Conservation (phyloP, 768 basidiomycete species). For the Boletus subparvulus region DNA sequence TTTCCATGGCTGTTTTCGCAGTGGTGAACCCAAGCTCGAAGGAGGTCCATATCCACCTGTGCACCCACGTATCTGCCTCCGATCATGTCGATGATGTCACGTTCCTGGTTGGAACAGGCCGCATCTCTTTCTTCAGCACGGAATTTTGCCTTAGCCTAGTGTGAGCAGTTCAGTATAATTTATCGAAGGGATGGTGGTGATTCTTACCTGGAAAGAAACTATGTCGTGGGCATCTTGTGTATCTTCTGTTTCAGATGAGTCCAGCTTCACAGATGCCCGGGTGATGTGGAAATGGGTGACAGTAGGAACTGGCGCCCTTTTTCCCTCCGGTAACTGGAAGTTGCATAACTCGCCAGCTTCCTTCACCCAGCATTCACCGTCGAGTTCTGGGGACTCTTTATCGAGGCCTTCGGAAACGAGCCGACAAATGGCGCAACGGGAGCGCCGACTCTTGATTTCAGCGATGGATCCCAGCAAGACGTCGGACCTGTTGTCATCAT, state of each 20-base stretch:
- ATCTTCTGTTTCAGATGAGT: no score
- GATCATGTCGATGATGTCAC: not conserved
- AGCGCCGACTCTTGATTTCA: conserved; percentile 12
- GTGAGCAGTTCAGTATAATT: no score
- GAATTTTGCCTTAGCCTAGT: no score
- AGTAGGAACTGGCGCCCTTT: not conserved
- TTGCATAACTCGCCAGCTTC: conserved; percentile 4
- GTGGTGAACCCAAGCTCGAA: conserved; percentile 11
- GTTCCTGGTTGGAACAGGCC: not conserved
- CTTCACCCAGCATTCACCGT: conserved; percentile 1
- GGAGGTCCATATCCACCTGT: not conserved
- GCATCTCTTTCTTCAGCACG: no score
- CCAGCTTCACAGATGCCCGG: not conserved
- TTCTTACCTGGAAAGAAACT: conserved; percentile 7
- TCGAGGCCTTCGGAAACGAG: conserved; percentile 10
- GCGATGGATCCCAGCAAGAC: conserved; percentile 8
- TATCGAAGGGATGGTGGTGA: no score
- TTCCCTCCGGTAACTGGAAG: conserved; percentile 1
- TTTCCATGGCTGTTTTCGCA: conserved; percentile 15
- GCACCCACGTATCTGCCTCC: conserved; percentile 11
- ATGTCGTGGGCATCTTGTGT: no score
- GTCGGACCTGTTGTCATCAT: not conserved
- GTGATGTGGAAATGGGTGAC: conserved; percentile 17
- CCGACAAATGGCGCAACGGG: conserved; percentile 7
- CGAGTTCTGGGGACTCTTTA: conserved; percentile 5